A percentile compares a stretch with the other conserved stretches of the same genome.
These are phyloP conservation scores for Botrytis paeoniae DNA, from an alignment of 2,329 filamentous ascomycete genomes.

Conservation along the genomic window DNA sequence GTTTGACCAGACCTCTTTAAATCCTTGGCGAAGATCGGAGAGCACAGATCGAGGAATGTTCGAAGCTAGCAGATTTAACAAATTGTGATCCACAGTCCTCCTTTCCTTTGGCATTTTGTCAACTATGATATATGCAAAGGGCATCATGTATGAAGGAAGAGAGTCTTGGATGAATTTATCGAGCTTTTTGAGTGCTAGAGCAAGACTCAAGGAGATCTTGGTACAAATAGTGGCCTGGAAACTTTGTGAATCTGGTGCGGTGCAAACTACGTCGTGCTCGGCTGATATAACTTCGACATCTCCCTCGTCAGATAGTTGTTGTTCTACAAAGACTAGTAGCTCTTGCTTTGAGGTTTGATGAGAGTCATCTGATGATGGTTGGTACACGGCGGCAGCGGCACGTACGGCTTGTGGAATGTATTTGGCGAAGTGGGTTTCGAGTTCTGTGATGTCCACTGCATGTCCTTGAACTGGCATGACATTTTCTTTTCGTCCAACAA, in stretches of 20 bases:
- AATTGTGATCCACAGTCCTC: constrained; percentile 38
- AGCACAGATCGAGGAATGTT: constrained; percentile 17
- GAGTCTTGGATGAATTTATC: constrained; percentile 44
- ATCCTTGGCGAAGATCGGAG: constrained; percentile 29
- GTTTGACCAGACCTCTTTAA: constrained; percentile 39
- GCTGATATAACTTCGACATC: neutral
- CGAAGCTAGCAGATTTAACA: constrained; percentile 14
- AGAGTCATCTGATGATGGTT: constrained; percentile 9
- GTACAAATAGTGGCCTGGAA: constrained; percentile 29
- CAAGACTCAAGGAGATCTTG: constrained; percentile 35
- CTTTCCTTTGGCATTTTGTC: constrained; percentile 38
- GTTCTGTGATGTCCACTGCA: constrained; percentile 41
- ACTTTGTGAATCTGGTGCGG: constrained; percentile 18
- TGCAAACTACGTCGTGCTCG: neutral
- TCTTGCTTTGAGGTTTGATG: constrained; percentile 9
- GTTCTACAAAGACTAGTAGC: constrained; percentile 7
- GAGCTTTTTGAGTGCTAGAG: constrained; percentile 41
- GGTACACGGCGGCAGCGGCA: constrained; percentile 33
- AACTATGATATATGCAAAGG: constrained; percentile 44
- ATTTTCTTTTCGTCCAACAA: constrained; percentile 59
- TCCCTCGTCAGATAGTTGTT: neutral
- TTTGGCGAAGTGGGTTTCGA: constrained; percentile 41
- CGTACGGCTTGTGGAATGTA: constrained; percentile 38
- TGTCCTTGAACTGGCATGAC: constrained; percentile 39
- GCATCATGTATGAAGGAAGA: constrained; percentile 49